Conservation (phyloP, 2,329 filamentous ascomycete genomes). For the Diaporthe amygdali region DNA sequence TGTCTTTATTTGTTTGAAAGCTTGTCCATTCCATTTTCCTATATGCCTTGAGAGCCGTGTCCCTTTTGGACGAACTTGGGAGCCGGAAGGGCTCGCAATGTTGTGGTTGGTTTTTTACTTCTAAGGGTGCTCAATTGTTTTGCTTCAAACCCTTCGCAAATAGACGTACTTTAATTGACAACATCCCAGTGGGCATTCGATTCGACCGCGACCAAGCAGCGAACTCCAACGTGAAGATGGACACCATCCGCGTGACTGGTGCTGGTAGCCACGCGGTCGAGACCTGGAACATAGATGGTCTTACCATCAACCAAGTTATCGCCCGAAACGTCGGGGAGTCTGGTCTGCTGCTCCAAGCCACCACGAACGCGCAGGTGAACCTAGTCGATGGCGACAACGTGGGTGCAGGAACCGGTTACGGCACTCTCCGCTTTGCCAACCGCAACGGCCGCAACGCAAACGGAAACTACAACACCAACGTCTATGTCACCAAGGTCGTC, state of each 20-base stretch:
- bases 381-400: conserved; percentile 63
- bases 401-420: conserved; percentile 57
- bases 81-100: too few relatives aligned
- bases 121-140: too few relatives aligned
- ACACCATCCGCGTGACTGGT: conserved; percentile 54
- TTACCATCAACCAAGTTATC: conserved; percentile 57
- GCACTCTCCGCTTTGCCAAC: conserved; percentile 62
- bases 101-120: not conserved
- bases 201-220: conserved; percentile 60
- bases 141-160: too few relatives aligned
- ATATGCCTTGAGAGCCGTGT: not conserved
- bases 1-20: not conserved
- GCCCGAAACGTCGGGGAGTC: conserved; percentile 59
- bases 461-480: conserved; percentile 53
- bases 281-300: conserved; percentile 63
- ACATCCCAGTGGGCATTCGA: conserved; percentile 51
- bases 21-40: not conserved
- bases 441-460: conserved; percentile 44
- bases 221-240: conserved; percentile 60
- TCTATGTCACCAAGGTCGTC: conserved; percentile 57
- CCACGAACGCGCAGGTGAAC: conserved; percentile 56
- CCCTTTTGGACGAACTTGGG: too few relatives aligned
- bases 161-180: not conserved
- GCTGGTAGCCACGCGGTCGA: conserved; percentile 62
- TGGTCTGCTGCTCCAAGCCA: conserved; percentile 61